Percentiles rank a stretch among this genome's conserved stretches.
These are phyloP conservation scores for Boletus rufocinnamomeus DNA, from an alignment of 768 basidiomycete genomes.

Conservation along the genomic window DNA sequence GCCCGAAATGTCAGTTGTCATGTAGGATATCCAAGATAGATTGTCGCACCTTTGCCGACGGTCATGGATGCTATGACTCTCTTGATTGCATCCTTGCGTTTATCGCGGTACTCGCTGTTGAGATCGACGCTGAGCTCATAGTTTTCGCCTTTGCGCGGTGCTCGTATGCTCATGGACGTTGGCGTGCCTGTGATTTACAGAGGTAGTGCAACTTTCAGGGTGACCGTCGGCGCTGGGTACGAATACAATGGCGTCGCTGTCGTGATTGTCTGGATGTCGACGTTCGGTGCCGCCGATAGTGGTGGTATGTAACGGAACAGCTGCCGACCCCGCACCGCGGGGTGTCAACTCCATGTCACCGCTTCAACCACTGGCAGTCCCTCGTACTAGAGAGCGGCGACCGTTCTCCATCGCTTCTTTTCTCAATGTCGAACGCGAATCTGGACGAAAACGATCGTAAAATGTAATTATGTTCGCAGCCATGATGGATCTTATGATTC, in stretches of 20 bases:
- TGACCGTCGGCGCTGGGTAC: not conserved
- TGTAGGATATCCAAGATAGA: slow-evolving; percentile 3
- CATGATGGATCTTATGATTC: not conserved
- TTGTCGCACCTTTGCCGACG: slow-evolving; percentile 84
- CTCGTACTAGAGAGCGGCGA: too few species aligned
- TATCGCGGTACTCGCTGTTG: slow-evolving; percentile 94
- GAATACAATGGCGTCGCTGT: not conserved
- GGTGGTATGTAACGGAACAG: not conserved
- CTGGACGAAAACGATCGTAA: too few species aligned
- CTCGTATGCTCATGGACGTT: slow-evolving; percentile 48
- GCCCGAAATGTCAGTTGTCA: slow-evolving; percentile 4
- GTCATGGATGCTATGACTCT: slow-evolving; percentile 98
- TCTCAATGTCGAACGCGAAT: not conserved
- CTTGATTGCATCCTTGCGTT: slow-evolving; percentile 98
- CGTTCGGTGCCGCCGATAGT: not conserved
- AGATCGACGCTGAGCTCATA: slow-evolving; percentile 96
- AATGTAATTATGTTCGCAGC: not conserved
- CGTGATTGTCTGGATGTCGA: not conserved
- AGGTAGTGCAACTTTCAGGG: not conserved
- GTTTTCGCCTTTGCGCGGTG: slow-evolving; percentile 85
- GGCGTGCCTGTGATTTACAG: slow-evolving; percentile 7
- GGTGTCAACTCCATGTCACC: not conserved
- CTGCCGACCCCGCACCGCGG: not conserved
- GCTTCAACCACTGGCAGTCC: not conserved
- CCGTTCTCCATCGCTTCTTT: not conserved